A percentile compares a stretch with the other conserved stretches of the same genome.
These are phyloP conservation scores for Stylonectria norvegica DNA, from an alignment of 2,329 filamentous ascomycete species.

Conservation along the genomic window DNA sequence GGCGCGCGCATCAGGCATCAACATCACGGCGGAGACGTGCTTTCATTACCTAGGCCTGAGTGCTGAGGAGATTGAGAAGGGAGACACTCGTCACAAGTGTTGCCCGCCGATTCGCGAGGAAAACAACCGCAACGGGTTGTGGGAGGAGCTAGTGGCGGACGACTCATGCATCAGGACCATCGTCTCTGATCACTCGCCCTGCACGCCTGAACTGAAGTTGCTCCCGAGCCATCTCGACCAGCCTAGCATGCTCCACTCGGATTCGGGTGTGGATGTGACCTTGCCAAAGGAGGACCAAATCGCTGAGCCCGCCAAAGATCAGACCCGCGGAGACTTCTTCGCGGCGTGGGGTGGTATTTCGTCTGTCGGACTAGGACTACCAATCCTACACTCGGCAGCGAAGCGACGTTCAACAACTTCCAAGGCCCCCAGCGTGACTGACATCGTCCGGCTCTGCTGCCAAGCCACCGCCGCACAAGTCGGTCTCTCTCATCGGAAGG, in stretches of 20 bases:
- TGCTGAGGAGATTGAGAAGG: constrained; percentile 75
- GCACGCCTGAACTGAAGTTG: constrained; percentile 90
- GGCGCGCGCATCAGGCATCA: constrained; percentile 69
- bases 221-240: constrained; percentile 63
- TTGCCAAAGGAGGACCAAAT: constrained; percentile 23
- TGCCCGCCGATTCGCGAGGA: constrained; percentile 85
- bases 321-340: constrained; percentile 77
- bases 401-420: constrained; percentile 54
- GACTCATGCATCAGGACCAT: constrained; percentile 87
- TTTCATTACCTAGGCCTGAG: constrained; percentile 90
- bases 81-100: constrained; percentile 92
- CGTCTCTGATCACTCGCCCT: constrained; percentile 93
- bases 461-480: constrained; percentile 86
- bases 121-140: constrained; percentile 79
- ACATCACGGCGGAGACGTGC: constrained; percentile 91
- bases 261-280: constrained; percentile 53
- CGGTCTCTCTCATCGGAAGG: constrained; percentile 72
- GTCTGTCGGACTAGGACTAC: constrained; percentile 85
- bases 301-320: constrained; percentile 33
- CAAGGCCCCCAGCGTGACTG: constrained; percentile 55
- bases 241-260: constrained; percentile 44
- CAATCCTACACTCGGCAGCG: constrained; percentile 81
- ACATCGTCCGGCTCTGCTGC: constrained; percentile 83
- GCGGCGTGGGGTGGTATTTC: constrained; percentile 95
- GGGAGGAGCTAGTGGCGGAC: constrained; percentile 69